Evolutionary conservation across 805 yeast species (phyloP).

Genomic region (Suhomyces pyralidae): DNA sequence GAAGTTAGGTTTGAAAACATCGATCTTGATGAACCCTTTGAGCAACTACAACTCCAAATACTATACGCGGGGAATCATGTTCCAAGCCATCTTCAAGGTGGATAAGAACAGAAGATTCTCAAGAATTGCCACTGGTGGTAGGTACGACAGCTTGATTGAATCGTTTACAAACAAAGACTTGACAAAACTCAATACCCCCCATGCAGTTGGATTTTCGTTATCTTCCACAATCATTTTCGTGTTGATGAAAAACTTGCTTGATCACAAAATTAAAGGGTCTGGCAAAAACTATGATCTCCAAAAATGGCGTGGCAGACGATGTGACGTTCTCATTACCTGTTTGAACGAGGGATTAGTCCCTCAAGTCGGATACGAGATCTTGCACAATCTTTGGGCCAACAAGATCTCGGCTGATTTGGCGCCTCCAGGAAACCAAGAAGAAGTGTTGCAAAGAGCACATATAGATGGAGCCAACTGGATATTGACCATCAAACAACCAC

Average conservation of each 20-base stretch:
- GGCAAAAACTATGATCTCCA: constrained; percentile 1
- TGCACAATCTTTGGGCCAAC: constrained; percentile 68
- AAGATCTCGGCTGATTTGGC: constrained; percentile 73
- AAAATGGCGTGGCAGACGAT: constrained; percentile 43
- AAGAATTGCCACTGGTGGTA: constrained; percentile 84
- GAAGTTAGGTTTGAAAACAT: constrained; percentile 56
- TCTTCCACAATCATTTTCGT: constrained; percentile 48
- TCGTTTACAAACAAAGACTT: constrained; percentile 54
- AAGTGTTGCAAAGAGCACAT: constrained; percentile 58
- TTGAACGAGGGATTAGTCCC: constrained; percentile 54
- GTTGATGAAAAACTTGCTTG: constrained; percentile 29
- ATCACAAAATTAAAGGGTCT: constrained; percentile 11
- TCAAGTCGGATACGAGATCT: constrained; percentile 60
- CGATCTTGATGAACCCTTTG: constrained; percentile 71
- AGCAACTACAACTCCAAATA: constrained; percentile 79
- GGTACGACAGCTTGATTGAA: constrained; percentile 75
- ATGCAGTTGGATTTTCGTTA: constrained; percentile 84
- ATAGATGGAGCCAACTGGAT: constrained; percentile 74
- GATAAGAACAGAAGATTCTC: constrained; percentile 45
- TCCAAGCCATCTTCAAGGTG: constrained; percentile 74
- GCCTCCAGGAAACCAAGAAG: constrained; percentile 48
- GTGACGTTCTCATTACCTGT: constrained; percentile 79
- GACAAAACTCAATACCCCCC: constrained; percentile 22
- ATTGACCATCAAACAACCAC: constrained; percentile 70
- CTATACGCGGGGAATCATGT: constrained; percentile 81